Base-by-base conservation (phyloP, 768 basidiomycete species). In the Mycena metata region DNA sequence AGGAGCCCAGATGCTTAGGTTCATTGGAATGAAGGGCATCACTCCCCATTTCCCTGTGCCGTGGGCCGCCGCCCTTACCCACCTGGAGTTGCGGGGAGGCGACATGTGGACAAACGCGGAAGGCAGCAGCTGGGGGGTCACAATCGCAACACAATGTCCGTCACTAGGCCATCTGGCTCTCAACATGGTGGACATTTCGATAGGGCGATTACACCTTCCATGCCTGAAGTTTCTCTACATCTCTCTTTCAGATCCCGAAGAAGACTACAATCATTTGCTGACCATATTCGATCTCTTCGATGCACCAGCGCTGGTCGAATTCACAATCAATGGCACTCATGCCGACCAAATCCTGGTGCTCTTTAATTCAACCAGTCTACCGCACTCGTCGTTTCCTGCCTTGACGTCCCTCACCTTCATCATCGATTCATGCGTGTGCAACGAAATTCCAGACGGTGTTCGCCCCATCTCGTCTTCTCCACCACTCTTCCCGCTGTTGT, bases 401-500 rank as follows among this genome's bases (percentile, higher is more conserved):
- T 41, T 61, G 49, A 61, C 35, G 17, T 50, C 60, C 21, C 36
- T 61, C 1, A 17, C 49, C 1, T 61, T 61, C 5, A 16, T 51
- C 15, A 35, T 26, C 24, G 23, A 5, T 0, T 1, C 33, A 10
- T 11, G 26, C 21, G 12, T 13, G 1, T 56, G 39, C 24, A 1
- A 6, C 8, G 42, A 2, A 19, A 4, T 26, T 13, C 5, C 7
- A 3, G 0, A 23, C 15, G 23, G 5, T 3, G 15, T 2, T 11
- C 15, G 9, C 5, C 9, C 42, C 17, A 57, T 57, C 1, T 13
- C 12, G 13, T 9, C 23, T 1, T 15, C 21, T 15, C 41, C 41
- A n/a, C 41, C 6, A 11, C 56, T 43, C 24, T 57, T 57, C 11
- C 47, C 47, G 9, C 5, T 9, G 11, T 39, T 39, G 39, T 39